These are phyloP conservation scores for Aureobasidium sp. DNA, from an alignment of 2,329 filamentous ascomycete species.

Conservation along the genomic window DNA sequence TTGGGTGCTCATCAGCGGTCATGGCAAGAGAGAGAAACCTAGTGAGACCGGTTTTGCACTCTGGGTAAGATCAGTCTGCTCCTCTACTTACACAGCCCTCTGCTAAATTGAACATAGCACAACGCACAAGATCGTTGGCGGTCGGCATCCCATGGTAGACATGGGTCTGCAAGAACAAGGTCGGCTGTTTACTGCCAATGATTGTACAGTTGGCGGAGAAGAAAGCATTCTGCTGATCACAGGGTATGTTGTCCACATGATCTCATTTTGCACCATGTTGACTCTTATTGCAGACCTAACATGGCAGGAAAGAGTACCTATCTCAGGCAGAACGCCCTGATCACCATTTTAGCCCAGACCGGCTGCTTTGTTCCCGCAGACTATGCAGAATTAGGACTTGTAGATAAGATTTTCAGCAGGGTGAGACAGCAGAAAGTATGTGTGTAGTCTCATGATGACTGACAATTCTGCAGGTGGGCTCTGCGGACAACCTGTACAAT, in stretches of 20 bases:
- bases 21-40: slow-evolving; percentile 68
- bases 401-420: slow-evolving; percentile 93
- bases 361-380: slow-evolving; percentile 88
- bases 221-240: slow-evolving; percentile 62
- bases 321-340: slow-evolving; percentile 87
- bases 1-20: slow-evolving; percentile 74
- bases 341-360: slow-evolving; percentile 85
- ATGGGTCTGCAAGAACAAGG: slow-evolving; percentile 70
- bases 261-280: not conserved
- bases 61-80: slow-evolving; percentile 19
- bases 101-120: slow-evolving; percentile 24
- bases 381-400: slow-evolving; percentile 76
- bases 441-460: not conserved
- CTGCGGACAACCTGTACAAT: slow-evolving; percentile 86
- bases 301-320: slow-evolving; percentile 98
- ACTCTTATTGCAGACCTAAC: slow-evolving; percentile 51
- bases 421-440: slow-evolving; percentile 17
- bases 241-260: slow-evolving; percentile 31
- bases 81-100: no score
- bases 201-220: slow-evolving; percentile 72
- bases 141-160: slow-evolving; percentile 88
- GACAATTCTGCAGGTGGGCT: slow-evolving; percentile 43
- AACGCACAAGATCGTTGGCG: slow-evolving; percentile 69
- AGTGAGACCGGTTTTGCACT: slow-evolving; percentile 63
- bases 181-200: slow-evolving; percentile 73